phyloP scores from a whole-genome alignment of 164 flowering plant species.

The Malania oleifera region DNA sequence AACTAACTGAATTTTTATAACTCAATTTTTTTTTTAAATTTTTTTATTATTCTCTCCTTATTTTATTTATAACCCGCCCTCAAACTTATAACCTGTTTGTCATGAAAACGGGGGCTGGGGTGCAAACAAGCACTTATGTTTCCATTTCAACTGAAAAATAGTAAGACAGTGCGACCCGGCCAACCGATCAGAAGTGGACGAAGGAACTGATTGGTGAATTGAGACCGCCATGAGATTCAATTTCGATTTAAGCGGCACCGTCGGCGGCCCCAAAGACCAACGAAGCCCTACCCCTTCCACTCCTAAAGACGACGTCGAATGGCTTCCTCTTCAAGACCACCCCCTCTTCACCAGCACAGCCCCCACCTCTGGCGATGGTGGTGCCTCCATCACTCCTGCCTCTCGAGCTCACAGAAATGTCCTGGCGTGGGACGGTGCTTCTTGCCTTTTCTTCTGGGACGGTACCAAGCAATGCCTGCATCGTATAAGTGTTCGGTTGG shows the following conservation, averaged over 20 bases:
- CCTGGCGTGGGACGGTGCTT: slow-evolving; percentile 78
- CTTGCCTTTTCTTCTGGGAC: slow-evolving; percentile 80
- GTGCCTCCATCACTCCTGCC: background rate
- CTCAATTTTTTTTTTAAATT: too few relatives aligned
- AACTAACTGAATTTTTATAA: too few relatives aligned
- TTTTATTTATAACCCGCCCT: too few relatives aligned
- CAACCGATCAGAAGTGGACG: too few relatives aligned
- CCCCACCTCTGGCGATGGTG: slow-evolving; percentile 5
- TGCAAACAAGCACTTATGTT: too few relatives aligned
- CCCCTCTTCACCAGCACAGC: slow-evolving; percentile 49
- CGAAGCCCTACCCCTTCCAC: slow-evolving; percentile 18
- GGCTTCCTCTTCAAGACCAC: slow-evolving; percentile 74
- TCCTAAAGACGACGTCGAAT: slow-evolving; percentile 45
- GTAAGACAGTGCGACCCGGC: too few relatives aligned
- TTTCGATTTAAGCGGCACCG: slow-evolving; percentile 17
- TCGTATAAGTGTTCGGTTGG: slow-evolving; percentile 59
- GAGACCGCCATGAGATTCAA: slow-evolving; percentile 23
- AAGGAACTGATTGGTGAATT: too few relatives aligned
- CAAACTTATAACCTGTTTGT: too few relatives aligned
- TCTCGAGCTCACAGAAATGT: slow-evolving; percentile 30
- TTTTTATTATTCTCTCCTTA: too few relatives aligned
- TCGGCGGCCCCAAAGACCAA: slow-evolving; percentile 2
- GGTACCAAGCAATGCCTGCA: slow-evolving; percentile 37
- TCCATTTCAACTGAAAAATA: too few relatives aligned
- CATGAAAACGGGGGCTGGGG: too few relatives aligned